Evolutionary conservation across 129 eudicot species (phyloP), one percentile per base, ranked within the genome.

Genomic region (Flaveria trinervia): DNA sequence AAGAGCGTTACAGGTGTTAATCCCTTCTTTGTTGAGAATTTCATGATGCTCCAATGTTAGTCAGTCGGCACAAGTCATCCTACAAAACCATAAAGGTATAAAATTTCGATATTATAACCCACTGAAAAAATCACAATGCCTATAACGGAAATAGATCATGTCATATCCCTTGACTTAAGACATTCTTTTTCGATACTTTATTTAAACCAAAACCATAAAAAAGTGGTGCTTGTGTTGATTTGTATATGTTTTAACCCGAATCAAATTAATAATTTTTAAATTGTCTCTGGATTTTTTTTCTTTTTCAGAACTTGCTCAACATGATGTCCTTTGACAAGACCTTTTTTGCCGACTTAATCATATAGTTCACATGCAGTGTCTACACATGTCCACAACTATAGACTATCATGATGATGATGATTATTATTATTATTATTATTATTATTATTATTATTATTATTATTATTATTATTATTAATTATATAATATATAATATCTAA

Each of bases 11-110:
- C 75, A 22, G 92, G 77, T 70, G 85, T 87, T 85, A 84, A 80
- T 62, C 90, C 90, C 68, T 87, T 87, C 79, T 82, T 90, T 20
- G 77, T 77, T 79, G 55, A 84, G 28, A 78, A 69, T 80, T 88
- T 83, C 96, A 90, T 90, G 68, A 36, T 86, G 72, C 14, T 45
- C 83, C 75, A 7, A 67, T n/a, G 66, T 18, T 16, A 57, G 66
- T 85, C 76, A 74, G 57, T 73, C 80, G 44, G 64, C 56, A 75
- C 66, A 61, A 25, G 60, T 16, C 87, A 77, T 89, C 82, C 86
- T 84, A 59, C 77, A 67, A 64, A 82, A 18, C 59, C 18, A 28
- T 33, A 14, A 22, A 43, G 33, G 11, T 36, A 67, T 71, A 41
- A 55, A 65, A 43, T 56, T 48, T 20, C 41, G 0, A 36, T 36